phyloP scores from a whole-genome alignment of 1,139 yeast genomes.

The Geotrichum reessii region DNA sequence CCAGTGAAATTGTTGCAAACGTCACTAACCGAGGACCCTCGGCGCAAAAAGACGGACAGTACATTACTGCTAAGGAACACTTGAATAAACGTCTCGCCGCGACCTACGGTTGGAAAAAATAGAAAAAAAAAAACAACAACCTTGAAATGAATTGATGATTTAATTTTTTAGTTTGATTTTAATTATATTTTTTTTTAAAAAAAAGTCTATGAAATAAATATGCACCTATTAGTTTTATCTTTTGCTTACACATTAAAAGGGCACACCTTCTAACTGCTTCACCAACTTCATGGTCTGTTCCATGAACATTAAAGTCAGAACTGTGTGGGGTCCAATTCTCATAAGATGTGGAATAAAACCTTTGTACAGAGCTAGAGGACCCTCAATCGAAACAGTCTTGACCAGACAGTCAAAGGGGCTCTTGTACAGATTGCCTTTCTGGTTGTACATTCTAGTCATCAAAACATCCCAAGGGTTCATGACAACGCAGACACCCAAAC shows the following conservation, averaged over 20 bases:
- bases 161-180: no score
- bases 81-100: slow-evolving; percentile 58
- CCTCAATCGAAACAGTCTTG: slow-evolving; percentile 78
- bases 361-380: slow-evolving; percentile 81
- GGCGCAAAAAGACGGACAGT: slow-evolving; percentile 21
- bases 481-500: slow-evolving; percentile 86
- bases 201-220: background rate
- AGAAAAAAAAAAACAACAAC: background rate
- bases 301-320: slow-evolving; percentile 86
- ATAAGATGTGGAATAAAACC: slow-evolving; percentile 91
- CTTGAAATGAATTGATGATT: background rate
- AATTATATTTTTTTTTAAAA: background rate
- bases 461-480: slow-evolving; percentile 98
- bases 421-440: slow-evolving; percentile 76
- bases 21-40: slow-evolving; percentile 29
- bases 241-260: slow-evolving; percentile 20
- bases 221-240: background rate
- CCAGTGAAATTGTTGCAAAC: slow-evolving; percentile 47
- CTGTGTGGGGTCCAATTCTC: slow-evolving; percentile 93
- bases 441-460: slow-evolving; percentile 90
- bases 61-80: slow-evolving; percentile 61
- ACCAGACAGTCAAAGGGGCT: slow-evolving; percentile 85
- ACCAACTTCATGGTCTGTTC: slow-evolving; percentile 78
- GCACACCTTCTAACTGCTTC: slow-evolving; percentile 38
- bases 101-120: slow-evolving; percentile 46